Conservation (phyloP, 2,329 filamentous ascomycete genomes). For the Curvularia eragrostidis region DNA sequence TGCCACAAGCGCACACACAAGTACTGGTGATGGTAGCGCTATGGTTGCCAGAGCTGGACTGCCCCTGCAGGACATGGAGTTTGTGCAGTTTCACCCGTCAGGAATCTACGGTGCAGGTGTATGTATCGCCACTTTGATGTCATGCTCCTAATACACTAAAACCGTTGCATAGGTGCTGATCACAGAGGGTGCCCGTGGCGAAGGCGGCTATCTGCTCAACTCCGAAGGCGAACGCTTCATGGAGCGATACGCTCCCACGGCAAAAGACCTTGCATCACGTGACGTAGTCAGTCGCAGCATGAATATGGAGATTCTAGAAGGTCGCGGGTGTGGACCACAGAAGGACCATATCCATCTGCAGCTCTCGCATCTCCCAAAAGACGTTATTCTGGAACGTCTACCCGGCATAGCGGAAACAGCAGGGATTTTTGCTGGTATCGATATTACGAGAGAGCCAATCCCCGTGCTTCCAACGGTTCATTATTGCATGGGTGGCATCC, state of each 20-base stretch:
- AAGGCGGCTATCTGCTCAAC: slow-evolving; percentile 60
- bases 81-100: slow-evolving; percentile 60
- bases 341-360: slow-evolving; percentile 59
- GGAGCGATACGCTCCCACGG: slow-evolving; percentile 60
- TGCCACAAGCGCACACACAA: slow-evolving; percentile 58
- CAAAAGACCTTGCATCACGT: slow-evolving; percentile 58
- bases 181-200: slow-evolving; percentile 59
- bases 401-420: slow-evolving; percentile 61
- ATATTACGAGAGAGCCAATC: slow-evolving; percentile 58
- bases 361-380: slow-evolving; percentile 56
- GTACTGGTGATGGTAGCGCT: slow-evolving; percentile 59
- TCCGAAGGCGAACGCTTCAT: slow-evolving; percentile 58
- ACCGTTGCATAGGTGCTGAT: slow-evolving; percentile 49
- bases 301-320: slow-evolving; percentile 59
- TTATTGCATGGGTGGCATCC: slow-evolving; percentile 61
- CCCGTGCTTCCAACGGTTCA: slow-evolving; percentile 60
- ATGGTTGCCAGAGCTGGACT: slow-evolving; percentile 59
- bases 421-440: slow-evolving; percentile 58
- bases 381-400: slow-evolving; percentile 56
- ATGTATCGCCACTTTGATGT: neutral
- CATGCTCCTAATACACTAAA: neutral
- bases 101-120: slow-evolving; percentile 60
- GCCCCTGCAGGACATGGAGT: slow-evolving; percentile 60
- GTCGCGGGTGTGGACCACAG: slow-evolving; percentile 54
- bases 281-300: slow-evolving; percentile 58